Conservation (phyloP, 306 rosid genomes). For the Gastrolobium villosum region DNA sequence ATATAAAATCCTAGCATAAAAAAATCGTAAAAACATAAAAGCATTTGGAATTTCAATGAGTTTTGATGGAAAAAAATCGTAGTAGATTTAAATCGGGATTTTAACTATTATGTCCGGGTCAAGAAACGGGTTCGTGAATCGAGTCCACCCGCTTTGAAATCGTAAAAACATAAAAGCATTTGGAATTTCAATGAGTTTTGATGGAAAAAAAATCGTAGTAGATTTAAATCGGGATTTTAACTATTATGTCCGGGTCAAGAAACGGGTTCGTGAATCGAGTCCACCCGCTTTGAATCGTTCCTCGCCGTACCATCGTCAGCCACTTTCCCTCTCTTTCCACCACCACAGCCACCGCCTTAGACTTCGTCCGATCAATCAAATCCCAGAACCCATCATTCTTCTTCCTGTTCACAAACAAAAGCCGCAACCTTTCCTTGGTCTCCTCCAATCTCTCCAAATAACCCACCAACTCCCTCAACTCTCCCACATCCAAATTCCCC, state of each 20-base stretch:
- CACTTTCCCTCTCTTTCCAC: constrained; percentile 51
- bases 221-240: too few relatives aligned
- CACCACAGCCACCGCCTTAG: constrained; percentile 43
- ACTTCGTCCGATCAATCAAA: constrained; percentile 49
- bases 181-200: too few relatives aligned
- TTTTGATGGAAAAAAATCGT: too few relatives aligned
- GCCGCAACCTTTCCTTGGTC: constrained; percentile 51
- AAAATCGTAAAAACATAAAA: too few relatives aligned
- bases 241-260: constrained; percentile 70
- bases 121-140: too few relatives aligned
- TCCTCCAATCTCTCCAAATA: constrained; percentile 52
- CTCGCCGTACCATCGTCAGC: constrained; percentile 40
- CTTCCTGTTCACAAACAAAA: constrained; percentile 62
- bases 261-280: constrained; percentile 65
- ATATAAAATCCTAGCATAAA: too few relatives aligned
- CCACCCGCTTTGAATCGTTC: constrained; percentile 41
- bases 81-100: too few relatives aligned
- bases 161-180: too few relatives aligned
- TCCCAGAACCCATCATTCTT: constrained; percentile 70
- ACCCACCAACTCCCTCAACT: constrained; percentile 52
- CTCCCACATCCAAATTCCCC: constrained; percentile 40
- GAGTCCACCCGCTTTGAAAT: too few relatives aligned
- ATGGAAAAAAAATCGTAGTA: too few relatives aligned
- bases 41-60: too few relatives aligned
- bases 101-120: too few relatives aligned